Evolutionary conservation across 2,329 filamentous ascomycete genomes (phyloP).

Genomic region (Lasiodiplodia sp.): DNA sequence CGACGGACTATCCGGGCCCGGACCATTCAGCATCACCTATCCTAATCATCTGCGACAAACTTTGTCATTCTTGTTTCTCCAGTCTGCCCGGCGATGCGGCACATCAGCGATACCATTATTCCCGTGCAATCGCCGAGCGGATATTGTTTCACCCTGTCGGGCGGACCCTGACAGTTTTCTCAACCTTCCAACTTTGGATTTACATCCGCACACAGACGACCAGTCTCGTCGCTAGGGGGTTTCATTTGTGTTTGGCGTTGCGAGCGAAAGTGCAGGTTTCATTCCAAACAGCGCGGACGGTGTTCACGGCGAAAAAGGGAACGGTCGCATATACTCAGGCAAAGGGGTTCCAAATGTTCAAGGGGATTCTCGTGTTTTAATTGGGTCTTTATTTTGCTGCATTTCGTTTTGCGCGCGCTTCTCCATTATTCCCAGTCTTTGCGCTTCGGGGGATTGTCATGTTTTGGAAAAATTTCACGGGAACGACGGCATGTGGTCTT

Average conservation of each 20-base stretch:
- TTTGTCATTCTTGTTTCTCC: constrained; percentile 9
- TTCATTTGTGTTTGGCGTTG: constrained; percentile 29
- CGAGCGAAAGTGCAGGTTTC: constrained; percentile 14
- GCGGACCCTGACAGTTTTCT: constrained; percentile 5
- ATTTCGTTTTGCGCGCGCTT: constrained; percentile 13
- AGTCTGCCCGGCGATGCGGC: not conserved
- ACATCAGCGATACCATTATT: constrained; percentile 22
- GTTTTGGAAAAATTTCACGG: constrained; percentile 22
- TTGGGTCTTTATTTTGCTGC: constrained; percentile 21
- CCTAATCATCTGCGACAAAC: constrained; percentile 12
- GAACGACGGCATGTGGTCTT: constrained; percentile 23
- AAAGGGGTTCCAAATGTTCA: constrained; percentile 24
- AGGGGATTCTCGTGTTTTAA: constrained; percentile 25
- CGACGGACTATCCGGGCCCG: constrained; percentile 10
- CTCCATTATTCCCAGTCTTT: constrained; percentile 20
- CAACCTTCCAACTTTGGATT: constrained; percentile 13
- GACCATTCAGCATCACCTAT: constrained; percentile 16
- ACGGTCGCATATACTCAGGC: constrained; percentile 24
- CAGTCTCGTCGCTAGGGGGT: constrained; percentile 20
- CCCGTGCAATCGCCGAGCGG: constrained; percentile 17
- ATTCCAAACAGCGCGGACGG: constrained; percentile 19
- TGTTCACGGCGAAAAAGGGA: constrained; percentile 26
- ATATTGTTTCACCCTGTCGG: constrained; percentile 18
- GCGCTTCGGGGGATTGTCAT: constrained; percentile 13
- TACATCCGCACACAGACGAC: constrained; percentile 23